These are phyloP conservation scores for Ceratobasidium sp. DNA, from an alignment of 1,284 basidiomycete species.

Conservation along the genomic window DNA sequence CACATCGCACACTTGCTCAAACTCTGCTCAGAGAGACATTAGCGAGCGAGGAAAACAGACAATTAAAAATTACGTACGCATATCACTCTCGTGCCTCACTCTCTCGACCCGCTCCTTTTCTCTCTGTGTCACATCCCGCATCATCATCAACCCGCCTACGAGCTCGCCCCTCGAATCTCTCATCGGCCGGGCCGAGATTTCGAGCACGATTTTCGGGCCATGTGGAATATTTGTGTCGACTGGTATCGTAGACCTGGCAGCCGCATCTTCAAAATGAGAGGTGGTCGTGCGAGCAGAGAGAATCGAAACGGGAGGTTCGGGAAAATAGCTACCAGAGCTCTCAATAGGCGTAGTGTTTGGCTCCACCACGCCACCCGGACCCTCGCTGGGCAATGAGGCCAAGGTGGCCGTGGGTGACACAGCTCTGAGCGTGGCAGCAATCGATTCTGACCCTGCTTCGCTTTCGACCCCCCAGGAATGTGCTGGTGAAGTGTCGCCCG, in stretches of 20 bases:
- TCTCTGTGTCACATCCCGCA: conserved; percentile 12
- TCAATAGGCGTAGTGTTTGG: not conserved
- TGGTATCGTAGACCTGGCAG: too few species aligned
- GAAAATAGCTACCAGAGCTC: conserved; percentile 7
- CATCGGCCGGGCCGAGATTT: conserved; percentile 16
- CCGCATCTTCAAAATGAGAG: too few species aligned
- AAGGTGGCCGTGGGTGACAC: not conserved
- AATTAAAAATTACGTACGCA: conserved; percentile 6
- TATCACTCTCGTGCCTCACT: conserved; percentile 12
- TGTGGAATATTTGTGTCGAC: too few species aligned
- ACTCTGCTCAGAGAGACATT: conserved; percentile 6
- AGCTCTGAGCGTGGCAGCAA: not conserved
- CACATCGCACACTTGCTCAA: conserved; percentile 29
- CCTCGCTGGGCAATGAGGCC: not conserved
- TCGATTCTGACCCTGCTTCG: too few species aligned
- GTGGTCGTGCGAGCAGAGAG: too few species aligned
- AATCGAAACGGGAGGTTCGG: not conserved
- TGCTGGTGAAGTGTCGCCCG: too few species aligned
- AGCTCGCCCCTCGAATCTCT: conserved; percentile 24
- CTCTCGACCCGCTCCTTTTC: conserved; percentile 29
- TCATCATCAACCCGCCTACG: conserved; percentile 21
- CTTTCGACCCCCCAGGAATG: too few species aligned
- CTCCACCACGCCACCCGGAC: too few species aligned
- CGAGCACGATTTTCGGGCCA: not conserved
- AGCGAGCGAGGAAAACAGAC: too few species aligned